Base-by-base conservation (phyloP, 169 alveolate genomes). In the Cryptosporidium canis region DNA sequence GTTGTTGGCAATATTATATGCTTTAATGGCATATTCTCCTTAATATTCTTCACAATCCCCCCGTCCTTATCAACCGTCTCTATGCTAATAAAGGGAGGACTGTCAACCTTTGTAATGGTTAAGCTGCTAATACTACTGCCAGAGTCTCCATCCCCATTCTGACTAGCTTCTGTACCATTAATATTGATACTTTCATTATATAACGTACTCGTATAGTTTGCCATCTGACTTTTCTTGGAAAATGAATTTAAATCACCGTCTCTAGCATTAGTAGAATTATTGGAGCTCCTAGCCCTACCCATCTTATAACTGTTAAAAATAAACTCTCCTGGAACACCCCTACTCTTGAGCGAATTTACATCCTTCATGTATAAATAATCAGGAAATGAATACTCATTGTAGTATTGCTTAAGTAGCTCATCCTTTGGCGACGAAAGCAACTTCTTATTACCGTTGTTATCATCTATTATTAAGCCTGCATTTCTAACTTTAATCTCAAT, bases 331-430 rank as follows among this genome's bases (percentile, higher is more conserved):
- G 68, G 68, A 61, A 2, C 24, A 51, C 18, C 24, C 35, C 24
- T 61, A n/a, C 5, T 58, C 37, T 58, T 58, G 5, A 61, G 29
- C n/a, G 68, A 61, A 21, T 35, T 61, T 1, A 61, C 24, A 29
- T 61, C 68, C 47, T 61, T 61, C 8, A 61, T 31, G 31, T 61
- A 61, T 31, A 61, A 2, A 61, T 61, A 61, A 61, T 61, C 68
- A 29, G 68, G 68, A 61, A 61, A 61, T 61, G 68, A 61, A 4
- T 61, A 61, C n/a, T 61, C 68, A 61, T 35, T 61, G 31, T 61
- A 61, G 24, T 51, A 51, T 61, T 61, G 68, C 31, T 21, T 61
- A 14, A 31, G 47, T 7, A 61, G 31, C n/a, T 61, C 68, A 61
- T 61, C 45, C 47, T 61, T 61, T 31, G 24, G 48, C 6, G 68